These are phyloP conservation scores for Thalassiosira livingstoniorum DNA, from an alignment of 352 stramenopile species.

Conservation along the genomic window DNA sequence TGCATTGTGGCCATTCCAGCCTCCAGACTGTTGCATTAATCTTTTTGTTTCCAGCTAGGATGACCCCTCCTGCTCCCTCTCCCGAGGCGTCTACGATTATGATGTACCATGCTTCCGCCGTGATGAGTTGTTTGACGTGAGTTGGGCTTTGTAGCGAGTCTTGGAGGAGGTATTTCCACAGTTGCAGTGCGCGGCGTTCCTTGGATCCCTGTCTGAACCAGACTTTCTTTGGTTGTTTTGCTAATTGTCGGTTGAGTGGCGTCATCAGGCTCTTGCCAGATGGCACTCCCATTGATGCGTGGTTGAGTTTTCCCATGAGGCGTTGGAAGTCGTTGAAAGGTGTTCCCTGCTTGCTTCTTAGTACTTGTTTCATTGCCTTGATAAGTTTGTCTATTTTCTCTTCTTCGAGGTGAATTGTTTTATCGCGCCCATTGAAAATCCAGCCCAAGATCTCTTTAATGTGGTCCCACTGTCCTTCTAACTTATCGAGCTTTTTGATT, in stretches of 20 bases:
- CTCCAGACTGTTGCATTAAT: conserved; percentile 31
- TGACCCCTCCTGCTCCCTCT: background rate
- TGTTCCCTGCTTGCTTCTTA: too few species aligned
- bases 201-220: background rate
- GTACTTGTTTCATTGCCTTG: too few species aligned
- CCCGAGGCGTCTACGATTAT: background rate
- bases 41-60: background rate
- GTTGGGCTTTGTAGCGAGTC: background rate
- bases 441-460: background rate
- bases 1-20: conserved; percentile 27
- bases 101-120: background rate
- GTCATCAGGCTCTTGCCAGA: conserved; percentile 12
- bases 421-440: background rate
- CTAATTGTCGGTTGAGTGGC: conserved; percentile 7
- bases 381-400: too few species aligned
- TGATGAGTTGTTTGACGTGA: background rate
- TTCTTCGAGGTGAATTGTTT: background rate
- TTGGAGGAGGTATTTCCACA: background rate
- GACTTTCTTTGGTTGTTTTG: background rate
- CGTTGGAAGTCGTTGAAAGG: conserved; percentile 13
- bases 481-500: background rate
- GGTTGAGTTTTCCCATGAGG: conserved; percentile 9
- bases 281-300: conserved; percentile 23
- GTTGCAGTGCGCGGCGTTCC: background rate
- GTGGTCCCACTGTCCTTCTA: background rate